phyloP scores from a whole-genome alignment of 257 asterid genomes.

The Capsicum baccatum region DNA sequence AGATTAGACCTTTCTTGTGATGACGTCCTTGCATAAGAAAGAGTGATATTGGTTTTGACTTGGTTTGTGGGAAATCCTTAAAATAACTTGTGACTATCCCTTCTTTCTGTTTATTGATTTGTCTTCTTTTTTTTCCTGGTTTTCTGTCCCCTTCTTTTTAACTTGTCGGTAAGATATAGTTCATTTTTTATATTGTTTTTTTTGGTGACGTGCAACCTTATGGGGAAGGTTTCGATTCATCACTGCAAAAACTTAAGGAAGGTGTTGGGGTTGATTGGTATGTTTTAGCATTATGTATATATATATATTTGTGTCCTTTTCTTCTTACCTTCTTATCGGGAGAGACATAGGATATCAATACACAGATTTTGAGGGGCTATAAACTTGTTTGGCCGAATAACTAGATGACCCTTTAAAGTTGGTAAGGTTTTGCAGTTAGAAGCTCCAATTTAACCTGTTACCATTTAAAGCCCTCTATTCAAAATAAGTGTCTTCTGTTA shows the following conservation, averaged over 20 bases:
- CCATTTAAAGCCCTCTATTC: neutral
- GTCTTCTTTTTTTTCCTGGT: constrained; percentile 9
- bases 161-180: neutral
- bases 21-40: neutral
- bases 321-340: neutral
- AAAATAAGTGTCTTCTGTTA: neutral
- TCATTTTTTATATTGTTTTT: neutral
- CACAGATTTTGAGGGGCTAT: neutral
- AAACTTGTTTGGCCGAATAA: neutral
- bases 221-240: neutral
- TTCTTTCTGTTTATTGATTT: neutral
- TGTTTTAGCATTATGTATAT: neutral
- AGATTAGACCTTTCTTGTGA: neutral
- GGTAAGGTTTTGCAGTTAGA: neutral
- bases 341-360: constrained; percentile 6
- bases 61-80: neutral
- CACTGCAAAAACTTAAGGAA: neutral
- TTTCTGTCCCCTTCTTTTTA: neutral
- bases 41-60: neutral
- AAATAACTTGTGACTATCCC: constrained; percentile 14
- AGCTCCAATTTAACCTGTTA: neutral
- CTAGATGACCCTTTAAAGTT: neutral
- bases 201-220: neutral
- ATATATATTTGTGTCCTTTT: neutral
- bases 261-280: neutral